These are phyloP conservation scores for Aeschynomene evenia DNA, from an alignment of 306 rosid genomes.

Conservation along the genomic window DNA sequence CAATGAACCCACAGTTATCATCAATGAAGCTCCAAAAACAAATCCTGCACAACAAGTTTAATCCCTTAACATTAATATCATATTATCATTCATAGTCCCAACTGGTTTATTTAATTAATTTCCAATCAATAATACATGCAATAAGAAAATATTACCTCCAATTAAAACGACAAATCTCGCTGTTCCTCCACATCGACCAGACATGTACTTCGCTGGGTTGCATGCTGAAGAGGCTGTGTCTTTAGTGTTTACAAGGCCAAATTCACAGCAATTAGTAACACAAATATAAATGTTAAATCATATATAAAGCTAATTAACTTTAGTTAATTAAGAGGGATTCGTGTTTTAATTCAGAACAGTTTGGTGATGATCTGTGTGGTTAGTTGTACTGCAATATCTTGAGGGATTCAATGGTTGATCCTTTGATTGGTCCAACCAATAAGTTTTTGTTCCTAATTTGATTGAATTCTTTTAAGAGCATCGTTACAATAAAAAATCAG, in stretches of 20 bases:
- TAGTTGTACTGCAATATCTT: background rate
- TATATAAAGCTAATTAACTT: background rate
- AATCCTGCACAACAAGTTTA: constrained; percentile 44
- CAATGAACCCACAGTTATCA: constrained; percentile 43
- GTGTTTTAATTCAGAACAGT: background rate
- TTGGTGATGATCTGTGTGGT: background rate
- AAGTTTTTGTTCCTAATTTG: background rate
- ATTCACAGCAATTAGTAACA: constrained; percentile 25
- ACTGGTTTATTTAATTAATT: too few species aligned
- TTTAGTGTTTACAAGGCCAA: constrained; percentile 23
- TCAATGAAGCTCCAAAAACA: constrained; percentile 49
- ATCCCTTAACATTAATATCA: too few species aligned
- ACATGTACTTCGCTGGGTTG: constrained; percentile 56
- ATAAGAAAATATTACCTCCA: constrained; percentile 55
- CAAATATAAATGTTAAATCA: background rate
- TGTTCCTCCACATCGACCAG: constrained; percentile 70
- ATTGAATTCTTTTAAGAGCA: background rate
- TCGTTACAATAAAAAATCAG: background rate
- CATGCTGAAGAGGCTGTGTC: constrained; percentile 54
- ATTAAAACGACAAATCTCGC: constrained; percentile 58
- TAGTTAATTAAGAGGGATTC: background rate
- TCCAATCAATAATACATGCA: background rate
- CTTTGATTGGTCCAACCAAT: background rate
- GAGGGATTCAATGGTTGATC: background rate
- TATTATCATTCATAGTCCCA: background rate